These are phyloP conservation scores for Zygotorulaspora mrakii DNA, from an alignment of 1,139 yeast species.

Conservation along the genomic window DNA sequence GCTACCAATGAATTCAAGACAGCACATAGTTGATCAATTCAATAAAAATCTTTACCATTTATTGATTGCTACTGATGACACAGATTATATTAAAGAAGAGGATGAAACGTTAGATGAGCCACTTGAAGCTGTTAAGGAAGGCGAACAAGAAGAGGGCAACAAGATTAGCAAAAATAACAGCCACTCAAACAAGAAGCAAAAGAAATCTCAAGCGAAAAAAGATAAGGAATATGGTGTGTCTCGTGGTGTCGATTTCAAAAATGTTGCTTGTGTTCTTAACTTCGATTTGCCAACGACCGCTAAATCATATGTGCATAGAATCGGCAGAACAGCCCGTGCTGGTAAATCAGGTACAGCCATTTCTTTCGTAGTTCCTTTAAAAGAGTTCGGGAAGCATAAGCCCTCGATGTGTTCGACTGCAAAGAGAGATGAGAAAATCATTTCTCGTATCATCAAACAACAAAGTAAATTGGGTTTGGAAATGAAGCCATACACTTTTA, in stretches of 20 bases:
- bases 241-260: conserved; percentile 93
- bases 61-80: conserved; percentile 93
- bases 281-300: conserved; percentile 92
- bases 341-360: conserved; percentile 94
- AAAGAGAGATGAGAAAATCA: conserved; percentile 80
- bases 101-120: conserved; percentile 43
- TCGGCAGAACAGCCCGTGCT: conserved; percentile 98
- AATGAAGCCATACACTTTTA: conserved; percentile 80
- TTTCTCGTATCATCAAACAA: conserved; percentile 69
- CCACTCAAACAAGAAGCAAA: conserved; percentile 27
- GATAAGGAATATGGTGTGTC: conserved; percentile 90
- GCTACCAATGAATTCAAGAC: conserved; percentile 85
- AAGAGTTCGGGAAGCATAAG: conserved; percentile 86
- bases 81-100: conserved; percentile 55
- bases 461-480: conserved; percentile 74
- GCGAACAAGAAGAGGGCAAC: conserved; percentile 15
- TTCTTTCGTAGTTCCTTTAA: conserved; percentile 82
- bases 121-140: conserved; percentile 36
- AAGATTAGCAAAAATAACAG: conserved; percentile 18
- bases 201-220: conserved; percentile 41
- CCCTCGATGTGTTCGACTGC: conserved; percentile 68
- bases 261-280: conserved; percentile 93
- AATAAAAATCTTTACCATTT: conserved; percentile 84
- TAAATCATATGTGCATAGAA: conserved; percentile 85
- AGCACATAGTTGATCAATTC: conserved; percentile 93